Evolutionary conservation across 192 early-diverging fungal genomes (phyloP).

Genomic region (Piromyces sp.): DNA sequence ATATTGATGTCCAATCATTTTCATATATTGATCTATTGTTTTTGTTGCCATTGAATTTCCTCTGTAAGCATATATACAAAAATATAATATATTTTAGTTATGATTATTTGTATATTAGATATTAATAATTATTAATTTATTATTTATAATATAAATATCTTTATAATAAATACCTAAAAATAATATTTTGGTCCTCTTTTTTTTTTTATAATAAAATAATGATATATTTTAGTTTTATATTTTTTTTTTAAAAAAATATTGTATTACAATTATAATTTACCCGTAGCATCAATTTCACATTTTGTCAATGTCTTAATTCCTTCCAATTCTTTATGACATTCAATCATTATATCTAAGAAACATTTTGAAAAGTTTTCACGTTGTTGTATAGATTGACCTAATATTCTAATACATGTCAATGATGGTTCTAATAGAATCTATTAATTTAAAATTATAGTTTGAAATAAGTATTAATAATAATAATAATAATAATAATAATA

Average conservation of each 20-base stretch:
- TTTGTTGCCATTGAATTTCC: slow-evolving; percentile 38
- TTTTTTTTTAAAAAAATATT: not conserved
- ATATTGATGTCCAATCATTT: slow-evolving; percentile 24
- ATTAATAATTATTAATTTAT: too few relatives aligned
- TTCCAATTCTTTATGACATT: slow-evolving; percentile 10
- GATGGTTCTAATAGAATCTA: slow-evolving; percentile 17
- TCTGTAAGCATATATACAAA: not conserved
- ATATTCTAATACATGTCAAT: slow-evolving; percentile 11
- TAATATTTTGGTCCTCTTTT: slow-evolving; percentile 26
- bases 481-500: too few relatives aligned
- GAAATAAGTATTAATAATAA: too few relatives aligned
- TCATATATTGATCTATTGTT: slow-evolving; percentile 37
- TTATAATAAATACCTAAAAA: slow-evolving; percentile 14
- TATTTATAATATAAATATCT: too few relatives aligned
- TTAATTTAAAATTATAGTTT: too few relatives aligned
- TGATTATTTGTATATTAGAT: too few relatives aligned
- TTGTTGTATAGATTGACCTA: slow-evolving; percentile 8
- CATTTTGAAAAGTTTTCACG: slow-evolving; percentile 20
- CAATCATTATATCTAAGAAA: slow-evolving; percentile 15
- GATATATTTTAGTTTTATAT: not conserved
- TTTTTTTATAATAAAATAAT: not conserved
- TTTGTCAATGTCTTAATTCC: slow-evolving; percentile 9
- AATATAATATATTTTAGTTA: too few relatives aligned
- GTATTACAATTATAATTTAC: slow-evolving; percentile 4
- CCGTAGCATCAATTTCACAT: slow-evolving; percentile 14